These are phyloP conservation scores for Populus tremula DNA, from an alignment of 345 rosid species.

Conservation along the genomic window DNA sequence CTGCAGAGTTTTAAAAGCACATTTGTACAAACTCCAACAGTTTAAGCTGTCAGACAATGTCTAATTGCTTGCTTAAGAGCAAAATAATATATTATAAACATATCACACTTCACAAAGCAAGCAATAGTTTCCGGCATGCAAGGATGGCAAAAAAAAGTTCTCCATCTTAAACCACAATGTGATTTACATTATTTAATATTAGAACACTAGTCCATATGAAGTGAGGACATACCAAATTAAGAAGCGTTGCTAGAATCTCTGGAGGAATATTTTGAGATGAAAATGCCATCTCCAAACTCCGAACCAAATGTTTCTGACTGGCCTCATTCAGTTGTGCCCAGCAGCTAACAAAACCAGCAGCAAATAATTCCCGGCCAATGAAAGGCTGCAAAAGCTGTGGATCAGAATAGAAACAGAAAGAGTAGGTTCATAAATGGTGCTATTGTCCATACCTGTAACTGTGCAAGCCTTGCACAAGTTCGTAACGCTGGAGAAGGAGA, in stretches of 20 bases:
- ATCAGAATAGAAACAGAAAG: slow-evolving; percentile 28
- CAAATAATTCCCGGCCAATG: slow-evolving; percentile 95
- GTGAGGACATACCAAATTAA: slow-evolving; percentile 61
- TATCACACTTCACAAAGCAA: neutral
- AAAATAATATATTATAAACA: neutral
- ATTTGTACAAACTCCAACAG: neutral
- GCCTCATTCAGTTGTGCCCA: slow-evolving; percentile 85
- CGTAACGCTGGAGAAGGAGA: slow-evolving; percentile 98
- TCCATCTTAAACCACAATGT: neutral
- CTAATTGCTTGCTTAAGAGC: neutral
- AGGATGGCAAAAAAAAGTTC: neutral
- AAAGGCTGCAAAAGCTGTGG: slow-evolving; percentile 67
- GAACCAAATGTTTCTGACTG: slow-evolving; percentile 89
- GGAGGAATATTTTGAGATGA: slow-evolving; percentile 97
- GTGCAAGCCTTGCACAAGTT: slow-evolving; percentile 97
- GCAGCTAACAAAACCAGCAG: slow-evolving; percentile 99
- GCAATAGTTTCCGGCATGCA: neutral
- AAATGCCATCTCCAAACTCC: slow-evolving; percentile 97
- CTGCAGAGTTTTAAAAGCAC: neutral
- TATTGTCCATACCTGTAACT: slow-evolving; percentile 63
- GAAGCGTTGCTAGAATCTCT: slow-evolving; percentile 94
- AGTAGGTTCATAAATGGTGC: slow-evolving; percentile 11
- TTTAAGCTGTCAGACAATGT: neutral
- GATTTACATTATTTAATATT: neutral
- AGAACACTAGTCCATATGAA: neutral